These are phyloP conservation scores for Comarum palustre DNA, from an alignment of 306 rosid species.

Conservation along the genomic window DNA sequence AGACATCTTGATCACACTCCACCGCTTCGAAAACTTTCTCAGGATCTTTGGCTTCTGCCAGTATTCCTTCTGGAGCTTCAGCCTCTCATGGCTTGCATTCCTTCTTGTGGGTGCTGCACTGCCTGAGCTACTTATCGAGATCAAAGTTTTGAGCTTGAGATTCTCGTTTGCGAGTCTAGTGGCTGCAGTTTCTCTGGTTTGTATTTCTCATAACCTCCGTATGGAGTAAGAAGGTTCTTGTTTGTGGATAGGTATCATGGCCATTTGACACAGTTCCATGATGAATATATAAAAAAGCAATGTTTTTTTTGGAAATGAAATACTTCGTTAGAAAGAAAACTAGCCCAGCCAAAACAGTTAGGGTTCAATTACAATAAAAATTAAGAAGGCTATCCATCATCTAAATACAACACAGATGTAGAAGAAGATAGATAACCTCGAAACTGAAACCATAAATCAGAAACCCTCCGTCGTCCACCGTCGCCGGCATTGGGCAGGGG, in stretches of 20 bases:
- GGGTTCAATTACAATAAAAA: too few relatives aligned
- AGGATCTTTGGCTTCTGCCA: slow-evolving; percentile 38
- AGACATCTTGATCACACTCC: slow-evolving; percentile 24
- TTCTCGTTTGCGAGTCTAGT: slow-evolving; percentile 34
- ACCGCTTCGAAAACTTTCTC: slow-evolving; percentile 28
- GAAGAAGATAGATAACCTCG: too few relatives aligned
- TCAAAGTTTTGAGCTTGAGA: slow-evolving; percentile 37
- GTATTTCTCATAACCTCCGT: slow-evolving; percentile 44
- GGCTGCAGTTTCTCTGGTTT: slow-evolving; percentile 45
- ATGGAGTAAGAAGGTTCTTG: slow-evolving; percentile 44
- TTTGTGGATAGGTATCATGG: slow-evolving; percentile 41
- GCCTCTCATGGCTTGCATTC: slow-evolving; percentile 42
- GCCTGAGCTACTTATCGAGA: slow-evolving; percentile 22
- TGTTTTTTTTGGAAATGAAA: too few relatives aligned
- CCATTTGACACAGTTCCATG: slow-evolving; percentile 32
- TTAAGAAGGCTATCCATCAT: too few relatives aligned
- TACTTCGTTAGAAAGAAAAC: too few relatives aligned
- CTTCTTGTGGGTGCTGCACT: slow-evolving; percentile 35
- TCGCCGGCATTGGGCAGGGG: too few relatives aligned
- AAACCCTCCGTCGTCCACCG: too few relatives aligned
- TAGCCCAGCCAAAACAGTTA: too few relatives aligned
- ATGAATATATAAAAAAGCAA: slow-evolving; percentile 37
- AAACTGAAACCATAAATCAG: too few relatives aligned
- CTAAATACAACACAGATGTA: too few relatives aligned
- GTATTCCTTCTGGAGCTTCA: slow-evolving; percentile 26